These are phyloP conservation scores for Saussurea involucrata DNA, from an alignment of 129 eudicot genomes.

Conservation along the genomic window DNA sequence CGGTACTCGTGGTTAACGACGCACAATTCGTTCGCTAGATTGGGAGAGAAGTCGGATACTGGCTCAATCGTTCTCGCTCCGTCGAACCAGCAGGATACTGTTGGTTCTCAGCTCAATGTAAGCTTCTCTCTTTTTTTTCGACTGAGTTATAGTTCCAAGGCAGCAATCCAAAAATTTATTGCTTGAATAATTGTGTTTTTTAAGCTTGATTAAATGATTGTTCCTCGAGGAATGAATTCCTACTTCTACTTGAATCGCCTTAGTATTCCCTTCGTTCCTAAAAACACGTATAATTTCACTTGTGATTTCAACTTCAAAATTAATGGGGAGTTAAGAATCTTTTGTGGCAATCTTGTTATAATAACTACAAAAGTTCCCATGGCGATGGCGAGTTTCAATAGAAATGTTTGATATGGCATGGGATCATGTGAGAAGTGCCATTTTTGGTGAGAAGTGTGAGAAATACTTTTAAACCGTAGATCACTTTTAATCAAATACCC, in stretches of 20 bases:
- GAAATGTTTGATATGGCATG: no score
- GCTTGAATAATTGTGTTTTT: background rate
- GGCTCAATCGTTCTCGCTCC: slow-evolving; percentile 71
- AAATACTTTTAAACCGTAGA: no score
- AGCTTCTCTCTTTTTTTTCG: background rate
- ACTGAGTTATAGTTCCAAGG: background rate
- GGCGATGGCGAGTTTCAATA: background rate
- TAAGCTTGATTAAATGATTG: background rate
- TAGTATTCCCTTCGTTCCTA: background rate
- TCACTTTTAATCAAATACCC: no score
- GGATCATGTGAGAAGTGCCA: no score
- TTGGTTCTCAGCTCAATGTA: slow-evolving; percentile 79
- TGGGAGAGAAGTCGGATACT: slow-evolving; percentile 69
- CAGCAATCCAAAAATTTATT: slow-evolving; percentile 5
- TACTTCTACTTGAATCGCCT: background rate
- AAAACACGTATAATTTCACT: background rate
- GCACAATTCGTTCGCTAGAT: slow-evolving; percentile 80
- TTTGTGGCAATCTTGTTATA: background rate
- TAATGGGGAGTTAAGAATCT: background rate
- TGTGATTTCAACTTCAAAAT: background rate
- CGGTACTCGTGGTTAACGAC: slow-evolving; percentile 95
- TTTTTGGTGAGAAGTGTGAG: no score
- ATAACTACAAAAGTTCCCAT: background rate
- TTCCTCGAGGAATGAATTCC: background rate
- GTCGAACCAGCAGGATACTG: slow-evolving; percentile 87